phyloP scores from a whole-genome alignment of 345 rosid species.

The Xanthoceras sorbifolium region DNA sequence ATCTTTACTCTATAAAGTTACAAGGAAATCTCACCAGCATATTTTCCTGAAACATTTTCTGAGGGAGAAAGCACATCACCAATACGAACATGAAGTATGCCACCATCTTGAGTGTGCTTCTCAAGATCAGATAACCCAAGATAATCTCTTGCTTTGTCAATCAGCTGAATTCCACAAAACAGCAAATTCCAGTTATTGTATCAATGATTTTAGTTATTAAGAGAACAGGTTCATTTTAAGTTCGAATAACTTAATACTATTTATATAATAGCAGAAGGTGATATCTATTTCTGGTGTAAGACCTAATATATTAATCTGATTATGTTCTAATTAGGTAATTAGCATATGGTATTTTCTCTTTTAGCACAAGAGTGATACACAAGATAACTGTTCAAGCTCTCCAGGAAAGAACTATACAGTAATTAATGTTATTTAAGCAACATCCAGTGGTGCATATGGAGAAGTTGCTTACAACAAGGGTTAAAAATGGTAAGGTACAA shows the following conservation, averaged over 20 bases:
- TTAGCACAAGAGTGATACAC: too few species aligned
- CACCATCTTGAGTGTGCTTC: constrained; percentile 51
- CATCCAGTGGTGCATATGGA: too few species aligned
- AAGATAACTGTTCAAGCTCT: too few species aligned
- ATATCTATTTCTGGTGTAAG: neutral
- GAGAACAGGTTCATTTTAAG: neutral
- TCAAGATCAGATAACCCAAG: constrained; percentile 73
- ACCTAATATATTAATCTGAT: neutral
- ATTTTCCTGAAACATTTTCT: constrained; percentile 39
- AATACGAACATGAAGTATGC: constrained; percentile 53
- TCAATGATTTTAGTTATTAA: neutral
- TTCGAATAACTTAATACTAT: neutral
- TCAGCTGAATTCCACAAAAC: constrained; percentile 47
- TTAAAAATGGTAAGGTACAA: neutral
- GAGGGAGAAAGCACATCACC: constrained; percentile 62
- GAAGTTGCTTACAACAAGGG: too few species aligned
- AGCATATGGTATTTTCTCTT: too few species aligned
- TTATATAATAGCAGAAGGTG: neutral
- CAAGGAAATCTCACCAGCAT: constrained; percentile 54
- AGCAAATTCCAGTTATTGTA: neutral
- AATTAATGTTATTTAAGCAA: too few species aligned
- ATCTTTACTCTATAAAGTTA: neutral
- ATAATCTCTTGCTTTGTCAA: constrained; percentile 65
- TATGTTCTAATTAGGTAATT: neutral
- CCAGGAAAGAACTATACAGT: too few species aligned